phyloP scores from a whole-genome alignment of 306 rosid genomes.

The Gillenia trifoliata region DNA sequence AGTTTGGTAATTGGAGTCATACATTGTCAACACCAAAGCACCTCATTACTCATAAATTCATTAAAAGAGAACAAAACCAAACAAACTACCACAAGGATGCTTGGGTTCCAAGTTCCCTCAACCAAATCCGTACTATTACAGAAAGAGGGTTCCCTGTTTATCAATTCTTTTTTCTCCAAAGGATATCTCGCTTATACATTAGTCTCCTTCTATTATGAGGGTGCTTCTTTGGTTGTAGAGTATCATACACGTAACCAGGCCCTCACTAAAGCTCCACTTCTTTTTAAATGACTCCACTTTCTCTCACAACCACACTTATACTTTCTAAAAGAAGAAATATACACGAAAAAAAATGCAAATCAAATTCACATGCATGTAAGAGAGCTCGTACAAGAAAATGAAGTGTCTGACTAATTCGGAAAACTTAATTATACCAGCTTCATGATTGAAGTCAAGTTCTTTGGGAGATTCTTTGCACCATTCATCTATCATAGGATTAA shows the following conservation, averaged over 20 bases:
- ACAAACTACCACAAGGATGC: background rate
- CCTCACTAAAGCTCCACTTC: background rate
- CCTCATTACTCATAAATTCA: background rate
- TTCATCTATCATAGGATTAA: slow-evolving; percentile 96
- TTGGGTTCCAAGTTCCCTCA: background rate
- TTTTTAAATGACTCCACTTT: background rate
- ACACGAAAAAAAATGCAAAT: background rate
- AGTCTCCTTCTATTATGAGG: background rate
- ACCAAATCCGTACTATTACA: background rate
- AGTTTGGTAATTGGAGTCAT: background rate
- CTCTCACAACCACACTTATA: background rate
- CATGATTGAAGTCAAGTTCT: slow-evolving; percentile 88
- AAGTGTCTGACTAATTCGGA: slow-evolving; percentile 11
- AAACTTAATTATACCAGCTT: slow-evolving; percentile 67
- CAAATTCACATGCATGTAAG: background rate
- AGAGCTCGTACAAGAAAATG: background rate
- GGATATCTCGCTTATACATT: background rate
- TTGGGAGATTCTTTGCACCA: slow-evolving; percentile 99
- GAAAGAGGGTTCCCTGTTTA: background rate
- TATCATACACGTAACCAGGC: too few species aligned
- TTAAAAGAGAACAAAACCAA: background rate
- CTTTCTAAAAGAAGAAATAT: background rate
- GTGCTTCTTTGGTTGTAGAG: background rate
- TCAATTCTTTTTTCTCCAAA: background rate
- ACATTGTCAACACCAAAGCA: background rate